These are phyloP conservation scores for Picochlorum costavermella DNA, from an alignment of 139 green algal species.

Conservation along the genomic window DNA sequence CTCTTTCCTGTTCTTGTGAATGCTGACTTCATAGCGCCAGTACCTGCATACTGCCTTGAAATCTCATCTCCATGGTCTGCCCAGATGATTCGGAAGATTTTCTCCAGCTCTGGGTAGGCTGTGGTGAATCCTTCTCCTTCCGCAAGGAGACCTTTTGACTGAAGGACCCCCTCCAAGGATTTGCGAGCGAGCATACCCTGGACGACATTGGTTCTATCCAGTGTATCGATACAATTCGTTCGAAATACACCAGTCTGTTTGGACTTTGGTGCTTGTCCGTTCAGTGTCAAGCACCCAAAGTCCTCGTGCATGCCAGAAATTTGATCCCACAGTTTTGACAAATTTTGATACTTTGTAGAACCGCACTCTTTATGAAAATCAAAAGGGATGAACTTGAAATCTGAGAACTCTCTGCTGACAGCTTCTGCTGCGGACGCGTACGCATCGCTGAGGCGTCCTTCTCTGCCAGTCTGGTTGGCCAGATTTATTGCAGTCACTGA, in stretches of 20 bases:
- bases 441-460: conserved; percentile 54
- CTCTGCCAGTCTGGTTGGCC: conserved; percentile 65
- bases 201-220: conserved; percentile 72
- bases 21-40: conserved; percentile 74
- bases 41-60: conserved; percentile 75
- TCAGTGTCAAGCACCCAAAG: conserved; percentile 23
- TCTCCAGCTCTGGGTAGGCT: conserved; percentile 41
- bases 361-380: conserved; percentile 87
- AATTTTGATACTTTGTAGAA: conserved; percentile 54
- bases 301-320: conserved; percentile 19
- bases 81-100: conserved; percentile 70
- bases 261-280: background rate
- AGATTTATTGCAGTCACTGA: conserved; percentile 60
- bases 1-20: conserved; percentile 86
- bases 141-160: conserved; percentile 44
- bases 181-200: conserved; percentile 68
- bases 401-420: background rate
- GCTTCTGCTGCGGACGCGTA: conserved; percentile 10
- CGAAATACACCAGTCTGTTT: conserved; percentile 54
- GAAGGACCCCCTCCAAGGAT: conserved; percentile 51
- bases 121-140: conserved; percentile 27
- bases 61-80: conserved; percentile 83
- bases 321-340: conserved; percentile 58
- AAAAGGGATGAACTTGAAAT: conserved; percentile 56
- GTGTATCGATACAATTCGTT: conserved; percentile 68